phyloP scores from a whole-genome alignment of 2,329 filamentous ascomycete genomes.

The Dryadomyces quercivorus region DNA sequence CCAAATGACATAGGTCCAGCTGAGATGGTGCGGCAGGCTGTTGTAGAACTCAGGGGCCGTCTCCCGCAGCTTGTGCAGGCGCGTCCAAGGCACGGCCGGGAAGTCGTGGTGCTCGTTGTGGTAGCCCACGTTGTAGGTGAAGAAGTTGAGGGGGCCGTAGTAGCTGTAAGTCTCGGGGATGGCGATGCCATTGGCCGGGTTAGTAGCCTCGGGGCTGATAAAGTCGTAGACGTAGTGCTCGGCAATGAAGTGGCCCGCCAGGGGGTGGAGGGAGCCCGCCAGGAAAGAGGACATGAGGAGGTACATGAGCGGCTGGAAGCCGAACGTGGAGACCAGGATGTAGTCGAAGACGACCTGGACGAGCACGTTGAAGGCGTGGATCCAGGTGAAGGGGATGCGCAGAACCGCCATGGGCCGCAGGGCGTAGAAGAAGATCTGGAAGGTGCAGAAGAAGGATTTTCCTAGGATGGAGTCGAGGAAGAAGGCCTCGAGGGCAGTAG shows the following conservation, averaged over 20 bases:
- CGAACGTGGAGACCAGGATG: slow-evolving; percentile 47
- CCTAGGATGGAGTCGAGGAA: slow-evolving; percentile 90
- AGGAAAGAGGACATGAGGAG: slow-evolving; percentile 84
- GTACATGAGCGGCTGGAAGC: slow-evolving; percentile 61
- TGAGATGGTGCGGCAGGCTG: slow-evolving; percentile 72
- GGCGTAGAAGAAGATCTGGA: slow-evolving; percentile 98
- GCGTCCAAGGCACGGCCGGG: slow-evolving; percentile 90
- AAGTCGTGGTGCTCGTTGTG: slow-evolving; percentile 99
- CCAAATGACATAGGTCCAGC: slow-evolving; percentile 91
- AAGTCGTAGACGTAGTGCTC: slow-evolving; percentile 84
- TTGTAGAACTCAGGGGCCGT: slow-evolving; percentile 89
- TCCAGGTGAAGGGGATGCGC: slow-evolving; percentile 70
- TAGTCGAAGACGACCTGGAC: slow-evolving; percentile 71
- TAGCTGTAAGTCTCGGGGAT: slow-evolving; percentile 95
- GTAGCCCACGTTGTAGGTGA: slow-evolving; percentile 94
- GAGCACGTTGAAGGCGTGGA: slow-evolving; percentile 72
- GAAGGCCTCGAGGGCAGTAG: slow-evolving; percentile 79
- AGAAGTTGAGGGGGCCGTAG: slow-evolving; percentile 81
- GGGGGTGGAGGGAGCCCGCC: slow-evolving; percentile 84
- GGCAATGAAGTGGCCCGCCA: slow-evolving; percentile 95
- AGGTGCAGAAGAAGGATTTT: slow-evolving; percentile 98
- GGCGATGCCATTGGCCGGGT: slow-evolving; percentile 48
- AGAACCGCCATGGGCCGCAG: slow-evolving; percentile 92
- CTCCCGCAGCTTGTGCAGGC: slow-evolving; percentile 61
- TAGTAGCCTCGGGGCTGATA: slow-evolving; percentile 37